Base-by-base conservation (phyloP, 129 eudicot species). In the Sambucus nigra region DNA sequence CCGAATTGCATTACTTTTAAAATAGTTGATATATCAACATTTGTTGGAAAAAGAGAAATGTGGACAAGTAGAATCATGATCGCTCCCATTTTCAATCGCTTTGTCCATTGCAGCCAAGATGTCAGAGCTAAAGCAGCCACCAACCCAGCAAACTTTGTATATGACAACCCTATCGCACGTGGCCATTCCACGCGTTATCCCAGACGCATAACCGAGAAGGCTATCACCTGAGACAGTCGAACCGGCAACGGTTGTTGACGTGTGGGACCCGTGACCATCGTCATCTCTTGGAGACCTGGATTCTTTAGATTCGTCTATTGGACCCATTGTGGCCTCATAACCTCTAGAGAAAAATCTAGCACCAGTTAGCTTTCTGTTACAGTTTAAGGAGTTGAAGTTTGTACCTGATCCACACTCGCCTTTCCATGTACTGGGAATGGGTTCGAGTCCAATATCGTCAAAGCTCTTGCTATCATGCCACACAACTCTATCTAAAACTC, bases 201-300 rank as follows among this genome's bases (percentile, higher is more conserved):
- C 66, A 0, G 25, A 7, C 0, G 55, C 56, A 5, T 28, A 25
- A 3, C 56, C 56, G 3, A 25, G 13, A 7, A 61, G 38, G 18
- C 39, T 61, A 2, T 55, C 66, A 2, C 23, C 46, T 16, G 11
- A 16, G 27, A 48, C 66, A 7, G 29, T 16, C 22, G 51, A 24
- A 16, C 66, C 66, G 9, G 54, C 66, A 7, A 56, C 66, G 16
- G 66, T 61, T n/a, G 66, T 24, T 0, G 52, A 15, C 20, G 66
- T 61, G 66, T 61, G 66, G 4, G 66, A 20, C 55, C 66, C 66
- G 14, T 61, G 66, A 22, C 66, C 66, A 10, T 46, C 44, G 19
- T 25, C 32, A 1, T 61, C 66, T 16, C 66, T 23, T 0, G 59
- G 59, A 7, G 59, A 53, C 16, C 31, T 53, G 14, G 59, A 53